phyloP scores from a whole-genome alignment of 768 basidiomycete species.

The Panaeolus papilionaceus region DNA sequence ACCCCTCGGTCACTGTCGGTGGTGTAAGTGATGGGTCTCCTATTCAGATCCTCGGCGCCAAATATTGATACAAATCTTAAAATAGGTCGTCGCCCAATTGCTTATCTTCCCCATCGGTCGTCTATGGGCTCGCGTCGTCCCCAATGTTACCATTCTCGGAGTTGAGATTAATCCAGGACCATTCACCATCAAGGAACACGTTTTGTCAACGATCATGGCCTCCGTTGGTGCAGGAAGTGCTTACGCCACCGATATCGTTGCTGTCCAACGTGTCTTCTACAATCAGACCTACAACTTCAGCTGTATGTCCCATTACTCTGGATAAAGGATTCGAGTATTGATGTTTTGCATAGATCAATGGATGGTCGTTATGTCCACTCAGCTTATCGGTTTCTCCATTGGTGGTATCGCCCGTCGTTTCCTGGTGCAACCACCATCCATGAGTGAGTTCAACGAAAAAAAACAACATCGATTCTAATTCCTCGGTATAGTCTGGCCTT shows the following conservation, averaged over 20 bases:
- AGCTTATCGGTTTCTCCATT: slow-evolving; percentile 84
- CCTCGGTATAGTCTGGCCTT: slow-evolving; percentile 72
- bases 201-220: slow-evolving; percentile 61
- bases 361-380: slow-evolving; percentile 78
- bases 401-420: slow-evolving; percentile 77
- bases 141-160: slow-evolving; percentile 59
- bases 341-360: slow-evolving; percentile 62
- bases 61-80: not conserved
- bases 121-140: slow-evolving; percentile 60
- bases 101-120: slow-evolving; percentile 71
- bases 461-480: slow-evolving; percentile 34
- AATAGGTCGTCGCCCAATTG: slow-evolving; percentile 69
- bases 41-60: not conserved
- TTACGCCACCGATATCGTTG: slow-evolving; percentile 79
- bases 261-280: slow-evolving; percentile 80
- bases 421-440: slow-evolving; percentile 74
- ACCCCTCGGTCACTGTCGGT: slow-evolving; percentile 67
- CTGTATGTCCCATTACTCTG: slow-evolving; percentile 43
- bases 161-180: slow-evolving; percentile 66
- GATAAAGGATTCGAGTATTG: not conserved
- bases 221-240: slow-evolving; percentile 54
- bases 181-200: slow-evolving; percentile 80
- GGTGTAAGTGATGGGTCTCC: slow-evolving; percentile 38
- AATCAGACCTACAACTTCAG: slow-evolving; percentile 64
- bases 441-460: slow-evolving; percentile 52